Conservation (phyloP, 768 basidiomycete species). For the Suillus alpinus region DNA sequence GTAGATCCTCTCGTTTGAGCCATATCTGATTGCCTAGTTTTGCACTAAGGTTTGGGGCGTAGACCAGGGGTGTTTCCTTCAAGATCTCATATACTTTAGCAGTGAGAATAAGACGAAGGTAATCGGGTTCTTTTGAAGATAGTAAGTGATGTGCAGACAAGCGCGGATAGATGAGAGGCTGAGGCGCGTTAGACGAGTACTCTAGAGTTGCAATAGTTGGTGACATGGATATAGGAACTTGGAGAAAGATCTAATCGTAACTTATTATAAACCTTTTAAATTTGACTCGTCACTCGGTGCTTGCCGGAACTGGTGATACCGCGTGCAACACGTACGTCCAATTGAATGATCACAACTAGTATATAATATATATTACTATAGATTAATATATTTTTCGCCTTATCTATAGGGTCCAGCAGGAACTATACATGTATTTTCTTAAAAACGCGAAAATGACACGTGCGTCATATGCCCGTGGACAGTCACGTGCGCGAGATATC, state of each 20-base stretch:
- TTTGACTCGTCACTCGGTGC: not conserved
- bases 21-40: slow-evolving; percentile 91
- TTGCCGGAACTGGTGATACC: not conserved
- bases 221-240: slow-evolving; percentile 13
- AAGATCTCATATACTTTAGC: slow-evolving; percentile 88
- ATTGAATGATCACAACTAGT: too few relatives aligned
- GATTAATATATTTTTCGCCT: too few relatives aligned
- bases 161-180: slow-evolving; percentile 63
- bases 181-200: slow-evolving; percentile 66
- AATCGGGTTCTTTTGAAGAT: slow-evolving; percentile 72
- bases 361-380: too few relatives aligned
- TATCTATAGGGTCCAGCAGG: too few relatives aligned
- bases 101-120: slow-evolving; percentile 84
- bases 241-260: not conserved
- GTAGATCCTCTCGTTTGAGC: slow-evolving; percentile 96
- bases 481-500: slow-evolving; percentile 2
- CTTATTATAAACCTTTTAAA: too few relatives aligned
- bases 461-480: not conserved
- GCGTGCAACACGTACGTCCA: not conserved
- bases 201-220: slow-evolving; percentile 54
- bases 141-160: slow-evolving; percentile 65
- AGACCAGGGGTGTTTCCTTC: slow-evolving; percentile 86
- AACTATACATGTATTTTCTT: not conserved
- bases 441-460: slow-evolving; percentile 1
- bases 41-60: slow-evolving; percentile 81